These are phyloP conservation scores for Sporothrix euskadiensis DNA, from an alignment of 2,329 filamentous ascomycete genomes.

Conservation along the genomic window DNA sequence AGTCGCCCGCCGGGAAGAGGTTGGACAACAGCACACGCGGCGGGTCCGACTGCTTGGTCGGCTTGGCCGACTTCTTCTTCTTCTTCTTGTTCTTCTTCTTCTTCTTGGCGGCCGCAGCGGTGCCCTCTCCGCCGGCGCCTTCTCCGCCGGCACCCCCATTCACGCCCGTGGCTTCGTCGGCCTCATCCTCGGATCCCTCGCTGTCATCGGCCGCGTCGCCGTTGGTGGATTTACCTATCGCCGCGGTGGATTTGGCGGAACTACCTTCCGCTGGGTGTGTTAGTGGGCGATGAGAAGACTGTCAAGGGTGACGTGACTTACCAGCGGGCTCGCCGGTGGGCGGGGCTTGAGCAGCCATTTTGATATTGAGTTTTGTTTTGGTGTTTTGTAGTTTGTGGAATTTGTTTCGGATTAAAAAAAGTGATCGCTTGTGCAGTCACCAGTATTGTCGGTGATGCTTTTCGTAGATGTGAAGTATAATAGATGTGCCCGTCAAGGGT, in stretches of 20 bases:
- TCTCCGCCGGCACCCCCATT: constrained; percentile 28
- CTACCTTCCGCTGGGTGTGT: constrained; percentile 10
- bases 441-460: neutral
- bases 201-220: constrained; percentile 44
- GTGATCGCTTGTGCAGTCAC: neutral
- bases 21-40: constrained; percentile 72
- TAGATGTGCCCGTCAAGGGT: constrained; percentile 7
- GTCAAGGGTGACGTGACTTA: neutral
- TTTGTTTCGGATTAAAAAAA: neutral
- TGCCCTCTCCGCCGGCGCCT: constrained; percentile 29
- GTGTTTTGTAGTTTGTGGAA: neutral
- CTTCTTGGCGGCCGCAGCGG: constrained; percentile 44
- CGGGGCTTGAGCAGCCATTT: constrained; percentile 46
- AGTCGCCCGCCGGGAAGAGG: constrained; percentile 70
- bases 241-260: constrained; percentile 37
- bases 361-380: constrained; percentile 28
- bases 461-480: neutral
- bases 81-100: constrained; percentile 56
- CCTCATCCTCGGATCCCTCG: constrained; percentile 57
- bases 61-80: constrained; percentile 75
- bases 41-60: constrained; percentile 73
- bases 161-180: constrained; percentile 46
- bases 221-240: constrained; percentile 44
- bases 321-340: constrained; percentile 35
- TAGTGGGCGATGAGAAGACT: neutral